Percentiles rank a stretch among this genome's conserved stretches.
phyloP scores from a whole-genome alignment of 345 rosid species.

The Boechera stricta region DNA sequence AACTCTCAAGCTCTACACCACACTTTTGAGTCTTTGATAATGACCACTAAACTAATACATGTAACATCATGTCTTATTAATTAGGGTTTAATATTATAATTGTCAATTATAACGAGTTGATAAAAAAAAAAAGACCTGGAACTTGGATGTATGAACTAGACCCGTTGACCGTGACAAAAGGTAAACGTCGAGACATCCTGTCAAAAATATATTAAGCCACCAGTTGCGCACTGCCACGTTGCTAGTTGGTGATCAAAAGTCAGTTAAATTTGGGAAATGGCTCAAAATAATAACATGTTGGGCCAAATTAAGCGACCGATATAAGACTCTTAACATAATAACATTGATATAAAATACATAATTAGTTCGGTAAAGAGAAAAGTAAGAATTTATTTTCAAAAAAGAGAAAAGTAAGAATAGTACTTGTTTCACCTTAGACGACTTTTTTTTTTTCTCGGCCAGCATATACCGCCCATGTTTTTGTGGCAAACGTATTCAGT shows the following conservation, averaged over 20 bases:
- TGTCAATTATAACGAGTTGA: not conserved
- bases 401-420: no score
- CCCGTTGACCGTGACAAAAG: not conserved
- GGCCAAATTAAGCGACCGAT: no score
- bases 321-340: no score
- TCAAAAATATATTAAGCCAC: not conserved
- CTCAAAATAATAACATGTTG: constrained; percentile 2
- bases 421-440: no score
- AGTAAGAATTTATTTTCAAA: no score
- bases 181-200: not conserved
- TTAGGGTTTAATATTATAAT: not conserved
- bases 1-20: constrained; percentile 24
- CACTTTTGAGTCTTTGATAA: not conserved
- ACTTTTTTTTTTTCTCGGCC: not conserved
- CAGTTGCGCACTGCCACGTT: not conserved
- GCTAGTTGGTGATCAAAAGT: not conserved
- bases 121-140: constrained; percentile 1
- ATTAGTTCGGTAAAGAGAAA: no score
- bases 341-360: no score
- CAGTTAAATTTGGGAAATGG: constrained; percentile 5
- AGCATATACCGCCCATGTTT: no score
- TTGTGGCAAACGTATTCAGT: no score
- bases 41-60: constrained; percentile 12
- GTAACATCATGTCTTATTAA: not conserved
- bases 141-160: constrained; percentile 21